Evolutionary conservation across 148 eudicot species (phyloP).

Genomic region (Rhododendron mucronatum): DNA sequence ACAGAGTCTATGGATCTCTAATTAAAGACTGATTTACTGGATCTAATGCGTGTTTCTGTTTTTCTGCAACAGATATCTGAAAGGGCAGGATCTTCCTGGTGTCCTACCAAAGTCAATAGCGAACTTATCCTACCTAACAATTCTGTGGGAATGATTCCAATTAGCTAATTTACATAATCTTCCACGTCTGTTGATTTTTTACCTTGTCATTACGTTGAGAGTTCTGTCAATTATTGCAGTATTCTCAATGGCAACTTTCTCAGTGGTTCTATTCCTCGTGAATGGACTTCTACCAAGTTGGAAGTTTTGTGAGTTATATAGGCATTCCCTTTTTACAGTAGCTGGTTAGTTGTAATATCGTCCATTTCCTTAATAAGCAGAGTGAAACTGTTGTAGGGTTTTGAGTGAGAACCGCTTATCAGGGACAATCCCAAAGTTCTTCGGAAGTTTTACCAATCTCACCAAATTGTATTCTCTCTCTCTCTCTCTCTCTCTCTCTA

Average conservation of each 20-base stretch:
- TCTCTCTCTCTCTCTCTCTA: background rate
- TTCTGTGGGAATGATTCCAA: slow-evolving; percentile 16
- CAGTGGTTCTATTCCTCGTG: slow-evolving; percentile 42
- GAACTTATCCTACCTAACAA: slow-evolving; percentile 24
- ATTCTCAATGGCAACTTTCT: slow-evolving; percentile 37
- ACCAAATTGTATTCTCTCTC: slow-evolving; percentile 24
- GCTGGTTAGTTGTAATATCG: too few relatives aligned
- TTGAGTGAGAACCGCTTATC: slow-evolving; percentile 41
- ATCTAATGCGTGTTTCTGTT: background rate
- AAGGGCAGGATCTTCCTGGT: slow-evolving; percentile 41
- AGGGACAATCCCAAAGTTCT: slow-evolving; percentile 42
- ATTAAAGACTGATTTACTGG: background rate
- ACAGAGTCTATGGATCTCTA: background rate
- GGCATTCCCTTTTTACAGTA: background rate
- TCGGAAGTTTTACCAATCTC: slow-evolving; percentile 44
- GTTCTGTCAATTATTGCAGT: slow-evolving; percentile 19
- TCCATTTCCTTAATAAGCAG: background rate
- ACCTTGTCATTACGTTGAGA: background rate
- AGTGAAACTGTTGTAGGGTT: slow-evolving; percentile 24
- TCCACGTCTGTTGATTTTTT: background rate
- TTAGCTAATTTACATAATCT: background rate
- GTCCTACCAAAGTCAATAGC: slow-evolving; percentile 32
- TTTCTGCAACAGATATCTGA: slow-evolving; percentile 25
- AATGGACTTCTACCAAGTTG: slow-evolving; percentile 42
- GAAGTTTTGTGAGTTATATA: slow-evolving; percentile 19